phyloP scores from a whole-genome alignment of 1,284 basidiomycete species.

The Tausonia pullulans region DNA sequence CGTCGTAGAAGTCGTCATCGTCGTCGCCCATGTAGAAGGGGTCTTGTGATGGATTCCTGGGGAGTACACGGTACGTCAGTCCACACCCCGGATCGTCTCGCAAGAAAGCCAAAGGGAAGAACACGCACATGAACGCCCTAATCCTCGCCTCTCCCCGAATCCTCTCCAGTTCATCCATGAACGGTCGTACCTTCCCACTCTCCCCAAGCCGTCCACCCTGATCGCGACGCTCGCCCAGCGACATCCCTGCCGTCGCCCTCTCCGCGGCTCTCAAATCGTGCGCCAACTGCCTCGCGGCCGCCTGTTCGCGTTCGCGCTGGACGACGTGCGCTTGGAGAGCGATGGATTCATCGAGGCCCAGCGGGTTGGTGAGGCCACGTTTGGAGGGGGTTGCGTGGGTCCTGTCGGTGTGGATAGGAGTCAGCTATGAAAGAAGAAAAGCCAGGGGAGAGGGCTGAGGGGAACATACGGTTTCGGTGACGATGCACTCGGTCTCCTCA shows the following conservation, averaged over 20 bases:
- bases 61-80: too few species aligned
- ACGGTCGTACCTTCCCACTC: not conserved
- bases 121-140: conserved; percentile 9
- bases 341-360: not conserved
- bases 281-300: not conserved
- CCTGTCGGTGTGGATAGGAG: not conserved
- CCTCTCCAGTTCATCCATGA: conserved; percentile 2
- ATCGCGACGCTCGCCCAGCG: too few species aligned
- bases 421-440: too few species aligned
- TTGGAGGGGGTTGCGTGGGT: not conserved
- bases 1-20: not conserved
- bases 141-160: not conserved
- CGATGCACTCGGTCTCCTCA: too few species aligned
- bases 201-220: not conserved
- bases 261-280: not conserved
- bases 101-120: not conserved
- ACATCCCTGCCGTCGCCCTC: not conserved
- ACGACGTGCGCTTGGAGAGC: not conserved
- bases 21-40: not conserved
- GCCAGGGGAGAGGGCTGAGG: too few species aligned
- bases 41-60: not conserved
- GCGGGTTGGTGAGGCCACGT: not conserved
- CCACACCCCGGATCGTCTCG: not conserved
- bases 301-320: not conserved
- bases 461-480: too few species aligned